Conservation (phyloP, 2,329 filamentous ascomycete genomes). For the Pseudonectria buxi region DNA sequence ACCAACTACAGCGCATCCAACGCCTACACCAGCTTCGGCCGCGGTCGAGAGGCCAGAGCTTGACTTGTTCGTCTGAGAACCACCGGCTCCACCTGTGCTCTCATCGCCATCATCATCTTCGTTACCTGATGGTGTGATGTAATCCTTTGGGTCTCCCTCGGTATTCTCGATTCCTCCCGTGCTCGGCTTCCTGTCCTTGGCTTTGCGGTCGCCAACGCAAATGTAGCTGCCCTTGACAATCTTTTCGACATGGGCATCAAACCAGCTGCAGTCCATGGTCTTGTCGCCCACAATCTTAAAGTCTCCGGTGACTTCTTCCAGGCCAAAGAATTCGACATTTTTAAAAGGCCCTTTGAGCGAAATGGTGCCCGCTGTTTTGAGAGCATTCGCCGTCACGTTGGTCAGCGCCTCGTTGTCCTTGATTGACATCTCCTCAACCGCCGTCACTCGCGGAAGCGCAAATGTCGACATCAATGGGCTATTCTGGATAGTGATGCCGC, state of each 20-base stretch:
- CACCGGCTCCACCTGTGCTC: too few relatives aligned
- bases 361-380: constrained; percentile 19
- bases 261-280: constrained; percentile 25
- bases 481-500: constrained; percentile 18
- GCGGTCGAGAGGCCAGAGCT: constrained; percentile 16
- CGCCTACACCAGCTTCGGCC: constrained; percentile 18
- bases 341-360: constrained; percentile 17
- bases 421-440: constrained; percentile 16
- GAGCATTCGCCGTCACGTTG: constrained; percentile 23
- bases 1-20: constrained; percentile 10
- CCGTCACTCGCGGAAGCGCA: constrained; percentile 17
- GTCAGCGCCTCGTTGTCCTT: constrained; percentile 16
- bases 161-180: constrained; percentile 23
- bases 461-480: constrained; percentile 18
- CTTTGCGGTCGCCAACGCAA: constrained; percentile 19
- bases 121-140: constrained; percentile 11
- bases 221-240: constrained; percentile 20
- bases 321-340: constrained; percentile 21
- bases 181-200: constrained; percentile 19
- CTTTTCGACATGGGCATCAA: constrained; percentile 20
- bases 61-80: too few relatives aligned
- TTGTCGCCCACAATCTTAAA: constrained; percentile 19
- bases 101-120: constrained; percentile 1
- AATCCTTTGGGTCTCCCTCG: constrained; percentile 18
- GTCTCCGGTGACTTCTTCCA: constrained; percentile 20